These are phyloP conservation scores for Taphrina populina DNA, from an alignment of 1,139 yeast genomes.

Conservation along the genomic window DNA sequence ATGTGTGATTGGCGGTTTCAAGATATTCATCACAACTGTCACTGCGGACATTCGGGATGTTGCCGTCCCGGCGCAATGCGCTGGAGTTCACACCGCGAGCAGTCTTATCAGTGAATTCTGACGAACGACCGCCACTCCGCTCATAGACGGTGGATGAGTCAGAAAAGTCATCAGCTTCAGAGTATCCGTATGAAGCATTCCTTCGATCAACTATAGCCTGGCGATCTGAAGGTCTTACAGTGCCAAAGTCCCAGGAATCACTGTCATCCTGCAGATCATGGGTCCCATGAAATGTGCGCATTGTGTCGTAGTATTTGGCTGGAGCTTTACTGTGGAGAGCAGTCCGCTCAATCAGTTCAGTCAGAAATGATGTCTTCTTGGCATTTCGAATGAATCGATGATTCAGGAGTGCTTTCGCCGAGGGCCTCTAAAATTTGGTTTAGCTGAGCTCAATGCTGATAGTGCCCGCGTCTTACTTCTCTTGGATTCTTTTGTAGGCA, in stretches of 20 bases:
- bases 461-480: constrained; percentile 38
- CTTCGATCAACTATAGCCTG: constrained; percentile 16
- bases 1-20: not conserved
- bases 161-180: constrained; percentile 7
- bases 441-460: not conserved
- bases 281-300: not conserved
- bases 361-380: constrained; percentile 36
- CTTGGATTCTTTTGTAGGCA: constrained; percentile 62
- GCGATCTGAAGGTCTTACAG: constrained; percentile 6
- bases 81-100: no score
- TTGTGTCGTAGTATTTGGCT: not conserved
- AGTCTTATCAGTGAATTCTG: no score
- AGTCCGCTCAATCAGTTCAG: constrained; percentile 36
- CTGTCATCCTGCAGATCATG: not conserved
- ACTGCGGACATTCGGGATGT: not conserved
- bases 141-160: no score
- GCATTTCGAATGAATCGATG: constrained; percentile 38
- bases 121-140: no score
- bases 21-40: not conserved
- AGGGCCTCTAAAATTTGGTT: constrained; percentile 38
- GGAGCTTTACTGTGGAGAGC: not conserved
- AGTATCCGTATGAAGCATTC: constrained; percentile 21
- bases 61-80: no score
- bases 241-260: constrained; percentile 30
- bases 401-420: constrained; percentile 40